phyloP scores from a whole-genome alignment of 164 flowering plant genomes.

The Chloranthus sessilifolius region DNA sequence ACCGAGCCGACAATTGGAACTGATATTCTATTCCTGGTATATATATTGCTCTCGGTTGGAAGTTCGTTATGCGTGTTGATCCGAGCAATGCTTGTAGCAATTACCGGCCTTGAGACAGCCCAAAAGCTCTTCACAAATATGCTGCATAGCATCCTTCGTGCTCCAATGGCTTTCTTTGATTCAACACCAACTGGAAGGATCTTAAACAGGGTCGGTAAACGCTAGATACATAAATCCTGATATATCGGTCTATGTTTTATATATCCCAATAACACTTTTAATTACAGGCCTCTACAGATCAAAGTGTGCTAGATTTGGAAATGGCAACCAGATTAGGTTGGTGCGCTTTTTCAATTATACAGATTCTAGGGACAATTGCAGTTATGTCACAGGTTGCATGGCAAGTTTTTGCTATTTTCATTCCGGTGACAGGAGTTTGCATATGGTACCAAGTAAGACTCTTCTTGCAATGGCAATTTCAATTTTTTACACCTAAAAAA shows the following conservation, averaged over 20 bases:
- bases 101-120: conserved; percentile 62
- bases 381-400: conserved; percentile 98
- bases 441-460: conserved; percentile 85
- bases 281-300: conserved; percentile 84
- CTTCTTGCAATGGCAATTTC: background rate
- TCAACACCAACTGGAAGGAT: conserved; percentile 97
- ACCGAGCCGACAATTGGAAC: conserved; percentile 33
- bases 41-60: conserved; percentile 65
- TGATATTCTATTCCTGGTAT: conserved; percentile 50
- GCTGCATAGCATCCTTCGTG: conserved; percentile 66
- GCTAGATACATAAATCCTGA: background rate
- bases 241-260: too few species aligned
- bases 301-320: conserved; percentile 87
- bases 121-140: conserved; percentile 68
- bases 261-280: conserved; percentile 3
- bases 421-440: conserved; percentile 84
- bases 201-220: conserved; percentile 64
- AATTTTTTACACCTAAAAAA: background rate
- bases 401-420: conserved; percentile 82
- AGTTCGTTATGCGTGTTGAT: conserved; percentile 72
- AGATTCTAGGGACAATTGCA: conserved; percentile 69
- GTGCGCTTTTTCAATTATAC: conserved; percentile 92
- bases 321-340: conserved; percentile 66
- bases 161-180: conserved; percentile 99
- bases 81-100: conserved; percentile 52